A percentile compares a stretch with the other conserved stretches of the same genome.
Conservation (phyloP, 106 monocot species). For the Triglochin maritima region DNA sequence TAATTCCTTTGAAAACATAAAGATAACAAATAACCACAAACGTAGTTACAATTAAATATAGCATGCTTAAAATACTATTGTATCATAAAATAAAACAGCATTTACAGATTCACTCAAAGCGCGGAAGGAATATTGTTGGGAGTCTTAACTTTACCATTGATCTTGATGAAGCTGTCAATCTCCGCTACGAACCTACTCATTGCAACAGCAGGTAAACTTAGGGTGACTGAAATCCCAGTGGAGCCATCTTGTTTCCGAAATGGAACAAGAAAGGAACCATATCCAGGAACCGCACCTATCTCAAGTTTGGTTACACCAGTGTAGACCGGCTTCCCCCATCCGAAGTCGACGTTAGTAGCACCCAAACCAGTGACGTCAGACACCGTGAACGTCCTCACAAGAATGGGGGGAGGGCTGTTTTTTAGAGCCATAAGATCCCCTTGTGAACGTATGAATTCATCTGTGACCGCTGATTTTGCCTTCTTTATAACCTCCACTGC, state of each 20-base stretch:
- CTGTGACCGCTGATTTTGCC: slow-evolving; percentile 15
- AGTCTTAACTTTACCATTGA: too few relatives aligned
- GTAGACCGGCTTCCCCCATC: slow-evolving; percentile 37
- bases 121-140: too few relatives aligned
- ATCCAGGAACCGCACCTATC: too few relatives aligned
- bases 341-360: slow-evolving; percentile 28
- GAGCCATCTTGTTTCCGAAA: slow-evolving; percentile 17
- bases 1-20: too few relatives aligned
- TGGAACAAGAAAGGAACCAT: slow-evolving; percentile 12
- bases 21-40: too few relatives aligned
- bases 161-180: too few relatives aligned
- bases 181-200: slow-evolving; percentile 31
- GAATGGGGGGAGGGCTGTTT: slow-evolving; percentile 24
- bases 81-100: too few relatives aligned
- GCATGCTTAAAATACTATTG: too few relatives aligned
- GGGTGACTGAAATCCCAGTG: slow-evolving; percentile 30
- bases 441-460: slow-evolving; percentile 30
- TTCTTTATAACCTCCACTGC: slow-evolving; percentile 26
- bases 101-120: too few relatives aligned
- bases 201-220: slow-evolving; percentile 27
- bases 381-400: slow-evolving; percentile 12
- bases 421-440: slow-evolving; percentile 35
- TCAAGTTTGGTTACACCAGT: slow-evolving; percentile 27
- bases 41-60: too few relatives aligned
- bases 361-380: slow-evolving; percentile 30